phyloP scores from a whole-genome alignment of 139 green algal genomes.

The Chlamydomonas asymmetrica region DNA sequence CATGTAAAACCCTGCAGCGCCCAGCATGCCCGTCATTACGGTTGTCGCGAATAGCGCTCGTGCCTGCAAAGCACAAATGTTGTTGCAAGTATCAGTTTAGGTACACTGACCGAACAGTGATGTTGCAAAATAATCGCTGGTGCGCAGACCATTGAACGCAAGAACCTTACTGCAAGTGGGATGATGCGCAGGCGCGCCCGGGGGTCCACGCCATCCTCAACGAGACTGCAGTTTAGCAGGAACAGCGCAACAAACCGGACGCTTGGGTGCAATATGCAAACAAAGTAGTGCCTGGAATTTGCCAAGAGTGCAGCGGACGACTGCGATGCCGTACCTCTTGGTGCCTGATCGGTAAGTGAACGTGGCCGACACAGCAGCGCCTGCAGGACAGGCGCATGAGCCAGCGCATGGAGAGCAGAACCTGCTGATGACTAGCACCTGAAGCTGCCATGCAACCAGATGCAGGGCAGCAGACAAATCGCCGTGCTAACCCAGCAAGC shows the following conservation, averaged over 20 bases:
- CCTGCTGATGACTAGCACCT: too few relatives aligned
- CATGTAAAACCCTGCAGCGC: constrained; percentile 21
- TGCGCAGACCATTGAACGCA: too few relatives aligned
- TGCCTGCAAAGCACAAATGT: constrained; percentile 16
- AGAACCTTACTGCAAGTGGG: constrained; percentile 29
- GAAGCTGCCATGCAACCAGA: too few relatives aligned
- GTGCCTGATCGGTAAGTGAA: constrained; percentile 28
- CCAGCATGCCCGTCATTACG: constrained; percentile 17
- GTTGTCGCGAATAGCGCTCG: constrained; percentile 31
- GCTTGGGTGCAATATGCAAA: neutral
- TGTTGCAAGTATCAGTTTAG: too few relatives aligned
- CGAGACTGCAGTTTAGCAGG: constrained; percentile 15
- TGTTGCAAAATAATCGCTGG: too few relatives aligned
- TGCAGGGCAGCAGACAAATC: too few relatives aligned
- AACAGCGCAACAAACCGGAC: too few relatives aligned
- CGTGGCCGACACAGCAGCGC: constrained; percentile 8
- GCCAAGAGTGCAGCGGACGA: neutral
- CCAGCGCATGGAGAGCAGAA: too few relatives aligned
- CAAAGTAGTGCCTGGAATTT: neutral
- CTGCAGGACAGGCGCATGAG: too few relatives aligned
- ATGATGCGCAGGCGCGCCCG: constrained; percentile 28
- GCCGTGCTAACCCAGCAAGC: too few relatives aligned
- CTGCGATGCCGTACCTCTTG: constrained; percentile 23
- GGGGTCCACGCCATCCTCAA: constrained; percentile 40
- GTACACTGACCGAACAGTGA: too few relatives aligned